These are phyloP conservation scores for Waltiozyma sp. DNA, from an alignment of 1,139 yeast genomes.

Conservation along the genomic window DNA sequence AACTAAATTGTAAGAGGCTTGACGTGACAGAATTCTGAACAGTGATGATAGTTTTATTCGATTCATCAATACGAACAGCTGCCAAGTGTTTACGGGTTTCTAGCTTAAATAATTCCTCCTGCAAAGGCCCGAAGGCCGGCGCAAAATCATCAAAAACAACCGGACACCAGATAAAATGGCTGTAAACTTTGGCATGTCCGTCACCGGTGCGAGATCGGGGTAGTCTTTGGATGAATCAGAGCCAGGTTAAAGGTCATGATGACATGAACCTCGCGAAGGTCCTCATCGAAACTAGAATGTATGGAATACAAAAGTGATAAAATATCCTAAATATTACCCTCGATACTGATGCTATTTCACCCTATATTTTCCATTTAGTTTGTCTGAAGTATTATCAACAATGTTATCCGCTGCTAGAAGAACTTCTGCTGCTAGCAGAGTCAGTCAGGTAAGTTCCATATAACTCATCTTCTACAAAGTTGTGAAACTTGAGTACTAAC, in stretches of 20 bases:
- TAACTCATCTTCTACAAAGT: too few species aligned
- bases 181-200: neutral
- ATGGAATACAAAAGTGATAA: neutral
- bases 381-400: conserved; percentile 1
- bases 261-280: neutral
- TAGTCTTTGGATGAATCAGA: neutral
- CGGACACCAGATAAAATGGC: neutral
- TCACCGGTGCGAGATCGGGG: conserved; percentile 6
- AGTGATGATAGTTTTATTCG: too few species aligned
- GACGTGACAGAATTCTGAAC: too few species aligned
- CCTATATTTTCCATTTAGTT: neutral
- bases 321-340: neutral
- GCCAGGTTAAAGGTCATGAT: neutral
- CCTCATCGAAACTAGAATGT: neutral
- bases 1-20: too few species aligned
- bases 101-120: too few species aligned
- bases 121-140: neutral
- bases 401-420: conserved; percentile 8
- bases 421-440: conserved; percentile 3
- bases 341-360: neutral
- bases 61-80: too few species aligned
- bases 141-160: neutral
- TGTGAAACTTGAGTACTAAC: neutral
- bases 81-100: too few species aligned
- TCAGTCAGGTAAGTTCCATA: conserved; percentile 7